Evolutionary conservation across 2,329 filamentous ascomycete genomes (phyloP).

Genomic region (Ilyonectria destructans): DNA sequence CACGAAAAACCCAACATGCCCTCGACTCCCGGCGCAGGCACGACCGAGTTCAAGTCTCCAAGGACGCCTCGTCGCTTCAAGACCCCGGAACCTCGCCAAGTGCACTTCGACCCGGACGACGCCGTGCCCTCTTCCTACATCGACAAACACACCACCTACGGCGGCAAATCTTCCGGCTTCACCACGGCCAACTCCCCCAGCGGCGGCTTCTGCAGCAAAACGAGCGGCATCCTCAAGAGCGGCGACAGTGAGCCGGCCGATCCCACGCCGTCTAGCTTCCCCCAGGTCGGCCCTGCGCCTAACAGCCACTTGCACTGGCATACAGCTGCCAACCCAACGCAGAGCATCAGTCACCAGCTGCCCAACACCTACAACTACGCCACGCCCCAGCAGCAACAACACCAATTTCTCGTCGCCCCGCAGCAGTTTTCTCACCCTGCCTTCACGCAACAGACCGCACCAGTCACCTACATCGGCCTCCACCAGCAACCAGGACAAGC

Average conservation of each 20-base stretch:
- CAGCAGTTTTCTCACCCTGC: constrained; percentile 11
- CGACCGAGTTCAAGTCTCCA: constrained; percentile 49
- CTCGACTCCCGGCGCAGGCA: constrained; percentile 41
- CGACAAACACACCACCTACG: constrained; percentile 3
- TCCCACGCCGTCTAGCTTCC: constrained; percentile 45
- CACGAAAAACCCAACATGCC: constrained; percentile 43
- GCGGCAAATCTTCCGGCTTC: constrained; percentile 30
- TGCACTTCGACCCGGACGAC: constrained; percentile 49
- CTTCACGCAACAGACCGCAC: constrained; percentile 24
- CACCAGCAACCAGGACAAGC: constrained; percentile 43
- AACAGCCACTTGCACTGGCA: constrained; percentile 52
- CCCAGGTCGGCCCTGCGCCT: constrained; percentile 49
- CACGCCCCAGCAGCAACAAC: constrained; percentile 32
- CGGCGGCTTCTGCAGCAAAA: constrained; percentile 43
- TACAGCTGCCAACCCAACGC: constrained; percentile 54
- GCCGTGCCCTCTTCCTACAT: constrained; percentile 26
- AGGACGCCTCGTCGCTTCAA: constrained; percentile 51
- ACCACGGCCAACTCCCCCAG: constrained; percentile 46
- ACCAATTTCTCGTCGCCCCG: constrained; percentile 13
- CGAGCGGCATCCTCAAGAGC: constrained; percentile 24
- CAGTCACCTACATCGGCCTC: constrained; percentile 50
- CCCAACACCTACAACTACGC: constrained; percentile 39
- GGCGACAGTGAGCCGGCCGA: constrained; percentile 27
- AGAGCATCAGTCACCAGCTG: constrained; percentile 51
- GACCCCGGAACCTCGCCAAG: constrained; percentile 51